Percentiles rank a stretch among this genome's conserved stretches.
Evolutionary conservation across 2,329 filamentous ascomycete genomes (phyloP).

Genomic region (Ophiognomonia clavigignenti-juglandacearum): DNA sequence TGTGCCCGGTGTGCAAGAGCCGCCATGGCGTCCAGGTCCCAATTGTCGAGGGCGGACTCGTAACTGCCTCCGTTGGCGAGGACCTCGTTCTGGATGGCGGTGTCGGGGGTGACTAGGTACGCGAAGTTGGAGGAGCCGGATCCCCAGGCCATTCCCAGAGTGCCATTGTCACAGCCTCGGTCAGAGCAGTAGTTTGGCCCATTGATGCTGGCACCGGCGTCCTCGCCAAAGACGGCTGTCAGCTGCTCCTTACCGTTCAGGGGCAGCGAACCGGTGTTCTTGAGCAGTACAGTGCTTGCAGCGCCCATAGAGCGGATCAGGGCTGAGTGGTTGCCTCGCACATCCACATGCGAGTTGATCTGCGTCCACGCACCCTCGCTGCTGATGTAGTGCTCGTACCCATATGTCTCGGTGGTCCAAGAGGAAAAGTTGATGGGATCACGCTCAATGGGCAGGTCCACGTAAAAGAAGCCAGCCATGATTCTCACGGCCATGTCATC

Average conservation of each 20-base stretch:
- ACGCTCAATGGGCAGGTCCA: conserved; percentile 19
- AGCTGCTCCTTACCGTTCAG: conserved; percentile 36
- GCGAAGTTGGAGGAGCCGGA: conserved; percentile 80
- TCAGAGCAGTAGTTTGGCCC: conserved; percentile 75
- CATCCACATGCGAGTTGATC: conserved; percentile 63
- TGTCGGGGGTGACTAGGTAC: conserved; percentile 68
- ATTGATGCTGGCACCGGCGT: conserved; percentile 54
- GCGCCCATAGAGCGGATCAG: conserved; percentile 49
- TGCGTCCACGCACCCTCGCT: conserved; percentile 38
- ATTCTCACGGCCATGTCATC: conserved; percentile 67
- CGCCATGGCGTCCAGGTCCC: conserved; percentile 46
- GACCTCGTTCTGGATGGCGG: conserved; percentile 50
- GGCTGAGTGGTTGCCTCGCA: conserved; percentile 44
- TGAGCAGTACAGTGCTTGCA: conserved; percentile 52
- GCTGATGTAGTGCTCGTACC: conserved; percentile 48
- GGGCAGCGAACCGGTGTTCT: conserved; percentile 57
- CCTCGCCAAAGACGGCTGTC: conserved; percentile 69
- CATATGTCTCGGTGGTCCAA: conserved; percentile 57
- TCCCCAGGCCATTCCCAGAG: conserved; percentile 80
- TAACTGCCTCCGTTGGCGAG: conserved; percentile 52
- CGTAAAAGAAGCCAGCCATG: conserved; percentile 32
- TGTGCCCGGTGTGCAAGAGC: conserved; percentile 31
- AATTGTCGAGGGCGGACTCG: conserved; percentile 40
- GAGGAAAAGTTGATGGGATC: conserved; percentile 62
- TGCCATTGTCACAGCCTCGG: conserved; percentile 77